Evolutionary conservation across 2,329 filamentous ascomycete species (phyloP), one percentile per base, ranked within the genome.

Genomic region (Xylariaceae sp.): DNA sequence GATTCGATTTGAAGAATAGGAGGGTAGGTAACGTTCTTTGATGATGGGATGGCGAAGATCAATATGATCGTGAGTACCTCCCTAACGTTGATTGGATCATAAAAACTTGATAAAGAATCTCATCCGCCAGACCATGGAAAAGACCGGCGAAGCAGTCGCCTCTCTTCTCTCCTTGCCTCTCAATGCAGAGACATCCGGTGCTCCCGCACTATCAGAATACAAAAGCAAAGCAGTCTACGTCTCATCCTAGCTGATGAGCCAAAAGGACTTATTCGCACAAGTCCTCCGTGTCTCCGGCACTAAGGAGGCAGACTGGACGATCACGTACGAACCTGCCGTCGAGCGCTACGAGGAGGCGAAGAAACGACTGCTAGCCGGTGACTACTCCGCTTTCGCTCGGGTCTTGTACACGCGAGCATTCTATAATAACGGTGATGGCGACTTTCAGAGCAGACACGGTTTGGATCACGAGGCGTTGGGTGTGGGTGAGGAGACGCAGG

Each of bases 221-320:
- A 71, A 74, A 2, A 83, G 86, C 70, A 76, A 77, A 53, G 63
- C 67, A 0, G 67, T 87, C 1, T 82, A 78, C 64, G 64, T 86
- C 9, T 77, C 75, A 6, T 85, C 81, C 61, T 89, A 88, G 73
- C 70, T 74, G 9, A 65, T 85, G 61, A 83, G 73, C 60, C 87
- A 90, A 70, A 77, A 78, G 9, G 86, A 89, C 8, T 88, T 89
- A 75, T 77, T 89, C 56, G 79, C 81, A 45, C 80, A 79, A n/a
- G 72, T 86, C 10, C 77, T 85, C 66, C 79, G 81, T 0, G 85
- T 85, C 3, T 81, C 82, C 0, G 79, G 79, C 0, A 83, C 80
- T 0, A 80, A 73, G 1, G 81, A 86, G 45, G 72, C 71, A 0
- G 86, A 88, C 66, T 90, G 87, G 87, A 77, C 69, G 1, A 78